Base-by-base conservation (phyloP, 2,329 filamentous ascomycete species). In the Verticillium isaacii region DNA sequence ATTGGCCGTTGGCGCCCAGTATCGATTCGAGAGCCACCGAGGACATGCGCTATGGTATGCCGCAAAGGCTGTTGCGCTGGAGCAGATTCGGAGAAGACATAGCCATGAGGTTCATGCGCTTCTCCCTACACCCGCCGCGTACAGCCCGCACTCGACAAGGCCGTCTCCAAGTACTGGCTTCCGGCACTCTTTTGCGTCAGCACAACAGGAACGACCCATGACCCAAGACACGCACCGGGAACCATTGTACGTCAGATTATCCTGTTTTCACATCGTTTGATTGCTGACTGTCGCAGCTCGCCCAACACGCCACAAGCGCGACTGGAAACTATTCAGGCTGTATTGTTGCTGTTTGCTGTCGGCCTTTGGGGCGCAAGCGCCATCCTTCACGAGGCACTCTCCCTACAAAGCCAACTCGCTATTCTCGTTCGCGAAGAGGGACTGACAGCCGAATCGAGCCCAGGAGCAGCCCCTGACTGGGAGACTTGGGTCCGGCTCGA, bases 1-100 rank as follows among this genome's bases (percentile, higher is more conserved):
- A 17, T 78, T 89, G 25, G 87, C 89, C 0, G 84, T 91, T 2
- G 87, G 87, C 14, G 87, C 87, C 0, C 86, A 88, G 66, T 89
- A 89, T 67, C 82, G 85, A 1, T 87, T 87, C 59, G 85, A 88
- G 66, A 83, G 78, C 61, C 82, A 85, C 56, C 77, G 84, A 52
- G 83, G 83, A 2, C 83, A 87, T 68, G 83, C 82, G 2, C 71
- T 88, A 5, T 88, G 85, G 84, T 87, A 86, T 68, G 84, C 84
- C 0, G 82, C 84, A 8, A 86, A 83, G 68, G 78, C 83, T 4
- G 80, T 88, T 17, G 81, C 83, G 0, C 73, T 82, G 61, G 85
- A 87, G 68, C 85, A 87, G 70, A 85, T 87, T 32, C 77, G 83
- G 36, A 77, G 84, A 45, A 75, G 85, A 56, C 80, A 84, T 63